Evolutionary conservation across 148 eudicot species (phyloP).

Genomic region (Diospyros lotus): DNA sequence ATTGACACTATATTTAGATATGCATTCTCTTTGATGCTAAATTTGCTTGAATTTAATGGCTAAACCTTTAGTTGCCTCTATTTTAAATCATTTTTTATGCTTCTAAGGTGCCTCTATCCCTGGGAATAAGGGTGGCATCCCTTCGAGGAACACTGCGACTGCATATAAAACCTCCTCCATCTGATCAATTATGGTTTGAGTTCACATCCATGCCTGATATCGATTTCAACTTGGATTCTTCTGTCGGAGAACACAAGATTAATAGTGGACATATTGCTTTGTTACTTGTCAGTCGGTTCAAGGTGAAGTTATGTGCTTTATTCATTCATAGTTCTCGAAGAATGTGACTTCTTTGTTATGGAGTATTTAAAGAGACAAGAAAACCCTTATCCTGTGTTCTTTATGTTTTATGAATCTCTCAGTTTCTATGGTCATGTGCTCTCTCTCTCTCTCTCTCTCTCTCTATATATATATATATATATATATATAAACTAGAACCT

Average conservation of each 20-base stretch:
- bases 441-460: background rate
- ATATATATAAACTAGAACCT: background rate
- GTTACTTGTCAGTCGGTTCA: slow-evolving; percentile 68
- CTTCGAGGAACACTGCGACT: slow-evolving; percentile 76
- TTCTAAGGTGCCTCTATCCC: slow-evolving; percentile 74
- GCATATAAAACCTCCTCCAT: slow-evolving; percentile 89
- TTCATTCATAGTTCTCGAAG: background rate
- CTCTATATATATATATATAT: background rate
- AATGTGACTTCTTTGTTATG: background rate
- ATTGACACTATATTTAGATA: background rate
- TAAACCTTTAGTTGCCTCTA: background rate
- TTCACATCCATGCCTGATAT: slow-evolving; percentile 88
- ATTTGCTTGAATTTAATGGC: background rate
- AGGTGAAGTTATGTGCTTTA: slow-evolving; percentile 45
- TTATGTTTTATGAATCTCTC: background rate
- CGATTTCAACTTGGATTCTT: slow-evolving; percentile 74
- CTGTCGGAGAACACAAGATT: slow-evolving; percentile 83
- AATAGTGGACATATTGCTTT: slow-evolving; percentile 65
- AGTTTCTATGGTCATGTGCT: background rate
- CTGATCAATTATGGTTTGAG: slow-evolving; percentile 90
- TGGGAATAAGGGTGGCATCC: slow-evolving; percentile 70
- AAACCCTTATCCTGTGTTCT: background rate
- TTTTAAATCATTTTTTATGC: background rate
- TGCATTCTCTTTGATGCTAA: background rate
- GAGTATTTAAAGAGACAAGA: background rate